phyloP scores from a whole-genome alignment of 2,329 filamentous ascomycete genomes.

The Calonectria hongkongensis region DNA sequence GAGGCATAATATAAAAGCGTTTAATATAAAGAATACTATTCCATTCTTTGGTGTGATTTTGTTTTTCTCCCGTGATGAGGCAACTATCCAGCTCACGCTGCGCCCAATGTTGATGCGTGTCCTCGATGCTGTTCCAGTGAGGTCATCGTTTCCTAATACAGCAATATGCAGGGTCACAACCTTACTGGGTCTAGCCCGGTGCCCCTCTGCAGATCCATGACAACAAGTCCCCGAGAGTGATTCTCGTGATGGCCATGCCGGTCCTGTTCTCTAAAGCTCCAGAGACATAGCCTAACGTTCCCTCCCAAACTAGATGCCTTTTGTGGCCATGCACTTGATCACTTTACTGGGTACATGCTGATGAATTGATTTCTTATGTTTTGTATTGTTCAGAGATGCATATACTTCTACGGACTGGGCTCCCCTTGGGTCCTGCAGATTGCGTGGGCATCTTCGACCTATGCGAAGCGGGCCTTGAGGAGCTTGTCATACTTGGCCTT shows the following conservation, averaged over 20 bases:
- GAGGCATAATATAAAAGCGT: constrained; percentile 3
- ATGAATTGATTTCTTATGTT: neutral
- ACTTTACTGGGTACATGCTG: neutral
- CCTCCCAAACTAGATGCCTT: no score
- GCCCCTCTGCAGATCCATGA: neutral
- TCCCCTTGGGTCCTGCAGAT: constrained; percentile 19
- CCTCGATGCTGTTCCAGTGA: neutral
- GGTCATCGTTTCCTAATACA: neutral
- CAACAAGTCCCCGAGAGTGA: no score
- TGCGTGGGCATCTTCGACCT: neutral
- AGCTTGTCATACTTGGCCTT: constrained; percentile 31
- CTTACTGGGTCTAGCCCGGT: neutral
- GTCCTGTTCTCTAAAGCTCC: no score
- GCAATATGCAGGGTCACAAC: neutral
- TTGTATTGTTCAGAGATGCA: constrained; percentile 13
- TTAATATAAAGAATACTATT: constrained; percentile 13
- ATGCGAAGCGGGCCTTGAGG: constrained; percentile 31
- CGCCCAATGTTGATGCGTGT: neutral
- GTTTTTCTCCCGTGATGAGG: neutral
- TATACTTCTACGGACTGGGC: constrained; percentile 11
- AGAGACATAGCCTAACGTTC: no score
- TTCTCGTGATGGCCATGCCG: no score
- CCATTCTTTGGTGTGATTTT: neutral
- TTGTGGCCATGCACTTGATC: neutral
- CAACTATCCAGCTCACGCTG: neutral